These are phyloP conservation scores for Pseudogymnoascus sp. DNA, from an alignment of 2,329 filamentous ascomycete species.

Conservation along the genomic window DNA sequence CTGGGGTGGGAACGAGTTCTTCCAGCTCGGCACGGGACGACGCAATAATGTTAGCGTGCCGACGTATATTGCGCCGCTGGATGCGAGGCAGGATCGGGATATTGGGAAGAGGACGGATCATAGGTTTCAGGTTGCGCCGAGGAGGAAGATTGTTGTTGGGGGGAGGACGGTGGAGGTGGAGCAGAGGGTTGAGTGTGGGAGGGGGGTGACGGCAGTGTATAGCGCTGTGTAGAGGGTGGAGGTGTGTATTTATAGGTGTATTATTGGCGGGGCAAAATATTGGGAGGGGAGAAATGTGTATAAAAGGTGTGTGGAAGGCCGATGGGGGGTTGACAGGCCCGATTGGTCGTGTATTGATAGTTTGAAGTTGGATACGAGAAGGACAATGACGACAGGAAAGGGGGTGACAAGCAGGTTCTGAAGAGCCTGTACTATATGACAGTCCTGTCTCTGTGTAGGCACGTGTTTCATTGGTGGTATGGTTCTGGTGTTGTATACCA, in stretches of 20 bases:
- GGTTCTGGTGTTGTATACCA: too few species aligned
- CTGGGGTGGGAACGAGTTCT: conserved; percentile 93
- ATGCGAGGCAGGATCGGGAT: conserved; percentile 53
- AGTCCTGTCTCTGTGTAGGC: background rate
- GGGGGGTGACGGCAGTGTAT: conserved; percentile 75
- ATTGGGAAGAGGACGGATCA: conserved; percentile 58
- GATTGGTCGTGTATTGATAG: background rate
- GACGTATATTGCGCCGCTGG: conserved; percentile 69
- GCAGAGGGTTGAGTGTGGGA: conserved; percentile 81
- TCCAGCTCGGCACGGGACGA: conserved; percentile 86
- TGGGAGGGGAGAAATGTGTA: background rate
- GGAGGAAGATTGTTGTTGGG: conserved; percentile 58
- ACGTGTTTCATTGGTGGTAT: background rate
- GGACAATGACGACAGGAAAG: background rate
- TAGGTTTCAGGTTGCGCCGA: conserved; percentile 73
- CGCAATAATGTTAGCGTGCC: conserved; percentile 71
- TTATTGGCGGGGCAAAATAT: background rate
- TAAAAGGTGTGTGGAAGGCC: background rate
- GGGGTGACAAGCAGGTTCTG: background rate
- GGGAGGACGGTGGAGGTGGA: conserved; percentile 69
- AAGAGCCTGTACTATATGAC: background rate
- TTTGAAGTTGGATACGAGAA: background rate
- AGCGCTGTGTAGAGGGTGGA: background rate
- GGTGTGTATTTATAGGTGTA: background rate
- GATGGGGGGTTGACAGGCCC: background rate